Base-by-base conservation (phyloP, 192 early-diverging fungal genomes). In the Funneliformis mosseae region DNA sequence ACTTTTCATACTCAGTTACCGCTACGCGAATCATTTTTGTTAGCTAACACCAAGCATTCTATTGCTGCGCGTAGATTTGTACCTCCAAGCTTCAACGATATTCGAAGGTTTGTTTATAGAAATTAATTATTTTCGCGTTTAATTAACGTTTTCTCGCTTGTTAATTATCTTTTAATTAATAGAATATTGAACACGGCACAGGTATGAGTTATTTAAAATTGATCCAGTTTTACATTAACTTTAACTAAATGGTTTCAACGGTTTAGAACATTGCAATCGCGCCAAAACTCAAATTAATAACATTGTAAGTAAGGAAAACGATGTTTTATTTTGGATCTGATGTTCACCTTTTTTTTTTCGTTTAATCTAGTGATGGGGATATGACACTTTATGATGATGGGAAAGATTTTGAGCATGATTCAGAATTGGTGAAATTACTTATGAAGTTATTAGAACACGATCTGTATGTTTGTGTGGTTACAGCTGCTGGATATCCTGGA, bases 341-440 rank as follows among this genome's bases (percentile, higher is more conserved):
- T 33, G 4, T 42, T 46, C 60, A 14, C 28, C 3, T 38, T 38
- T 42, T 62, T 23, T 38, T 39, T 83, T 25, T n/a, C 61, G 11
- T 70, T 18, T 67, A 27, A n/a, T n/a, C 6, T 62, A 90, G 89
- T 83, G 96, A 97, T 68, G 96, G 96, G 43, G 96, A 97, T 83
- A 95, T 96, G 94, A 97, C 96, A 28, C 87, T 97, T 25, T 97
- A 97, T 81, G 93, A 92, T 11, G 96, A 97, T 76, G 96, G 96
- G 23, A 88, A 89, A 76, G 92, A 94, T 80, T 97, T 97, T 82
- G 91, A 91, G 5, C 84, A 87, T 10, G 91, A 91, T 83, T 93
- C 90, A 11, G 81, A 81, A 7, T 86, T 97, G 38, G 91, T 93
- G 5, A 77, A 76, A 11, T 88, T 94, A 38, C 84, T 97, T 68